Conservation (phyloP, 805 yeast genomes). For the Metschnikowia lochheadii region DNA sequence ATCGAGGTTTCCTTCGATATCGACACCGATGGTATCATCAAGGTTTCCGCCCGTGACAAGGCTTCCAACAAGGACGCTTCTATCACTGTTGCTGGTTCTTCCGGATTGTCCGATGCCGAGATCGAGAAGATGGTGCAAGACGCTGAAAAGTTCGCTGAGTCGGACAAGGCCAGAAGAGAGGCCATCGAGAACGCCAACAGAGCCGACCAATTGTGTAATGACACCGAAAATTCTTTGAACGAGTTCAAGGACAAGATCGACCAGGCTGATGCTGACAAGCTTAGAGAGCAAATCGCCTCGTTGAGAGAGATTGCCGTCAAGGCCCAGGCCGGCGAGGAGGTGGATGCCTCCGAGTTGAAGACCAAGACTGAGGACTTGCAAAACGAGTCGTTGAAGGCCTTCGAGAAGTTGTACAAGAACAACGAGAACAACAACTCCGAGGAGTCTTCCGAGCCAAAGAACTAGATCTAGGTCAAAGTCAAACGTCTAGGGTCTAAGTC, state of each 20-base stretch:
- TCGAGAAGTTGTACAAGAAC: conserved; percentile 54
- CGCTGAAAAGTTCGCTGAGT: conserved; percentile 83
- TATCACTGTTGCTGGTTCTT: conserved; percentile 93
- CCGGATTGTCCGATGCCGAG: conserved; percentile 86
- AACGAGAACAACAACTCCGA: conserved; percentile 18
- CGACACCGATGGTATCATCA: conserved; percentile 96
- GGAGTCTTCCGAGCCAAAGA: conserved; percentile 27
- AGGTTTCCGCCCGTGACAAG: conserved; percentile 91
- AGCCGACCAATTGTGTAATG: conserved; percentile 68
- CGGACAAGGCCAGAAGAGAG: conserved; percentile 83
- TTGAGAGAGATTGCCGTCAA: conserved; percentile 61
- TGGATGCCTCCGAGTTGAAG: conserved; percentile 60
- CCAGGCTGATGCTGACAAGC: conserved; percentile 44
- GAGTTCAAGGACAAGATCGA: conserved; percentile 47
- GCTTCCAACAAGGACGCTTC: conserved; percentile 91
- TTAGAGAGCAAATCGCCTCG: conserved; percentile 24
- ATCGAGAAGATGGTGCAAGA: conserved; percentile 88
- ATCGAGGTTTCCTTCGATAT: conserved; percentile 93
- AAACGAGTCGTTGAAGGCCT: conserved; percentile 68
- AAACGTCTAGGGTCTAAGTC: conserved; percentile 2
- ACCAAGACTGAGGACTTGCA: conserved; percentile 72
- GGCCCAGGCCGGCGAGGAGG: conserved; percentile 61
- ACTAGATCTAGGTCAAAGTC: conserved; percentile 13
- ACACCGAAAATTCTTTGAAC: conserved; percentile 45
- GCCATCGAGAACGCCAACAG: conserved; percentile 82